Base-by-base conservation (phyloP, 225 moss, liverwort and hornwort genomes). In the Lunularia cruciata region DNA sequence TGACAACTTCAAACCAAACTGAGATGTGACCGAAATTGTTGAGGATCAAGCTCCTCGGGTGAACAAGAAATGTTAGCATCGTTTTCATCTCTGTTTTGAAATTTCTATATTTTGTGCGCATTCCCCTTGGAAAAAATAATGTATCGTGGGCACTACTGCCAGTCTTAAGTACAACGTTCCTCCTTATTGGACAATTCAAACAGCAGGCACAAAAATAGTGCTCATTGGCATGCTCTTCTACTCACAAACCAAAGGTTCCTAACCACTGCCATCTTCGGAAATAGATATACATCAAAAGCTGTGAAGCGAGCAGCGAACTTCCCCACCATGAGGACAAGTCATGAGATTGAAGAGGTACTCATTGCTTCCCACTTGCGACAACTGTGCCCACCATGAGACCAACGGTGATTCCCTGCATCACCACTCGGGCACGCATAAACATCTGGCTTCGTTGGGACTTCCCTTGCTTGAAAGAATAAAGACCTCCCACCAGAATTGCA, bases 351-450 rank as follows among this genome's bases (percentile, higher is more conserved):
- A 20, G 48, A 13, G 63, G 3, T 28, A n/a, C 6, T 83, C 75
- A 79, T 46, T 79, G 40, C 27, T 70, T 79, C 46, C 84, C 81
- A 78, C 90, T 86, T 47, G 75, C 71, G 53, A 81, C 85, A 19
- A 89, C 93, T 22, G 87, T 90, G 12, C 90, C 90, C 47, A 79
- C 86, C 92, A 93, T 88, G 0, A 90, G 83, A 23, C 87, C 88
- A 49, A 93, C 93, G 1, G 90, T 93, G 35, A 83, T 87, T 75
- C 90, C 93, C 78, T 93, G 93, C 72, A 93, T 86, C 25, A 73
- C 39, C n/a, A 90, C 87, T 60, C 90, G 88, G 8, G 93, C 83
- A 26, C 88, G 90, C 93, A 93, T 93, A 65, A 90, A 76, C 79
- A 85, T 76, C 71, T 88, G 90, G 75, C 90, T 90, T 67, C 77